Base-by-base conservation (phyloP, 306 rosid genomes). In the Parietaria judaica region DNA sequence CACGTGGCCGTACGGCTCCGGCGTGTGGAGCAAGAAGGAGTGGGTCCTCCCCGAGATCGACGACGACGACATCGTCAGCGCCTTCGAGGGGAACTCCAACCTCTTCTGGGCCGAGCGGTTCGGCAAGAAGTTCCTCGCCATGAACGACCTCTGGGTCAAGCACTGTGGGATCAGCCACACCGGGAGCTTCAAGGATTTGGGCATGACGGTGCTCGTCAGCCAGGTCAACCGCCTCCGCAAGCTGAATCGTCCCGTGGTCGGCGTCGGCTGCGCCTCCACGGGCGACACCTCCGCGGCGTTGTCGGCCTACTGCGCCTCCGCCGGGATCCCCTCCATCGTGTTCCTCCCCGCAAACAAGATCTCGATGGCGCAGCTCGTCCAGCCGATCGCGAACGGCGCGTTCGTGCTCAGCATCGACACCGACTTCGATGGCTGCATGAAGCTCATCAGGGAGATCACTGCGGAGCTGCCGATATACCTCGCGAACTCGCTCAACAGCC, bases 1-100 rank as follows among this genome's bases (percentile, higher is more conserved):
- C 23, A 74, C 91, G 0, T 86, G 96, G 96, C 95, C 96, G 2
- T 89, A 89, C 64, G 97, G 97, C 3, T 89, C 95, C 15, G 95
- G 97, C 4, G 97, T 89, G 2, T 86, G 97, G 95, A 81, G 89
- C 74, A 89, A 89, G 72, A 89, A 89, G 71, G 95, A 86, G 69
- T 89, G 97, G 97, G 95, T 89, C 3, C 66, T 86, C 0, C 95
- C 95, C 2, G 95, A 86, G 80, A 89, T 89, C 43, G 75, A 86
- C 52, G 63, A 81, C 1, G 89, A 89, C 36, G 89, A 86, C 52
- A 84, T 86, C 53, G 81, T 89, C 2, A 70, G 80, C 69, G 87
- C 97, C 44, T 89, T 86, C 44, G 97, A 89, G 60, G 97, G 97
- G 0, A 89, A 89, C 67, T 83, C 95, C 1, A 89, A 89, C 48